Base-by-base conservation (phyloP, 225 moss, liverwort and hornwort genomes). In the Lunularia cruciata region DNA sequence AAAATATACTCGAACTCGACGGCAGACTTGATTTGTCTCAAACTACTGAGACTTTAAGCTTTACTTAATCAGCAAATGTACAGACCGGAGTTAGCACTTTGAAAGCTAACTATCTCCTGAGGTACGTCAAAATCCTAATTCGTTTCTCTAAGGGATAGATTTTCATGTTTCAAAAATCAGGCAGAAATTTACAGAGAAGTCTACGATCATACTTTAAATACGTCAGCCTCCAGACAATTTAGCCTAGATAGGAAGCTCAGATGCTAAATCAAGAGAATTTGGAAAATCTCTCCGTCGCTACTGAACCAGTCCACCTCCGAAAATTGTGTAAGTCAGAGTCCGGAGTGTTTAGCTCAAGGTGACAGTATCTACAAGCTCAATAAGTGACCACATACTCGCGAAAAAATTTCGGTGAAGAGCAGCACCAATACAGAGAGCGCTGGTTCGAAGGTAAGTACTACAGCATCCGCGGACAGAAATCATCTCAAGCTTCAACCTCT, bases 101-200 rank as follows among this genome's bases (percentile, higher is more conserved):
- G 18, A 0, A 30, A 57, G 12, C 30, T 54, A 28, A 27, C 54
- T 43, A 43, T 10, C n/a, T n/a, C 54, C n/a, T 54, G 28, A 27
- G 54, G 5, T 54, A 14, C 15, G 31, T 57, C 56, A 31, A 57
- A 31, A 31, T 57, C 56, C 18, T 33, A 14, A 15, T 14, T 32
- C 31, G 31, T 57, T 57, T 32, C 56, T 57, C 56, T 32, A 57
- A 12, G 56, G 26, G 26, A 14, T 2, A 11, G 32, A 57, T 30
- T 31, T 57, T 57, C 56, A 28, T 57, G 56, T 57, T 12, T 57
- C 56, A 57, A 57, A 51, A 57, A 57, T 31, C 56, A 30, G 56
- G 30, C 56, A 57, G 31, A 57, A 28, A 57, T 57, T 11, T 57
- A 57, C 56, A 57, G 30, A 57, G 56, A 57, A 57, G 33, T 57